Evolutionary conservation across 495 filamentous ascomycete species (phyloP).

Genomic region (Tuber aestivum): DNA sequence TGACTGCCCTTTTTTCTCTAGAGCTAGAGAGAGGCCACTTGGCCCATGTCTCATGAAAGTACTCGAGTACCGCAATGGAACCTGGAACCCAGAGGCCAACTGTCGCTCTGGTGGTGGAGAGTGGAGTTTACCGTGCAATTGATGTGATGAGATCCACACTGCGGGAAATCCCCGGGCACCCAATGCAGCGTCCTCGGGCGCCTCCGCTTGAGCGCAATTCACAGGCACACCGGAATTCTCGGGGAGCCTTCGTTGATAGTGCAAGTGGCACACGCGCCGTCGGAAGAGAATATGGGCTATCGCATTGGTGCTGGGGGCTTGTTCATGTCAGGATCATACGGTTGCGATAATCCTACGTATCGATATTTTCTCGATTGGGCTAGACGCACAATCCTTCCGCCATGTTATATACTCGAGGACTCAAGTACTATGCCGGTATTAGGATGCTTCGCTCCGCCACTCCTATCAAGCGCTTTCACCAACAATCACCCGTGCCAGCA

Average conservation of each 20-base stretch:
- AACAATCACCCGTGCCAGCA: neutral
- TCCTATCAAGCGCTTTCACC: neutral
- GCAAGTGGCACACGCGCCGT: neutral
- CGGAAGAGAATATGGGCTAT: neutral
- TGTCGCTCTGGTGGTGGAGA: neutral
- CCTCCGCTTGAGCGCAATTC: neutral
- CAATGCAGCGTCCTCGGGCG: neutral
- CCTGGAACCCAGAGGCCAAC: neutral
- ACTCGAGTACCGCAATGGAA: neutral
- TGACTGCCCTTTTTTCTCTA: neutral
- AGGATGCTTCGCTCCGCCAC: neutral
- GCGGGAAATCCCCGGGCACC: neutral
- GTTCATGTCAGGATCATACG: neutral
- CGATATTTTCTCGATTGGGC: neutral
- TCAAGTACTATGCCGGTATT: too few species aligned
- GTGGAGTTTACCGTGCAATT: neutral
- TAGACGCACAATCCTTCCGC: neutral
- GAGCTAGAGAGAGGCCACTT: neutral
- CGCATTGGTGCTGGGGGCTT: neutral
- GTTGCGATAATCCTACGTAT: neutral
- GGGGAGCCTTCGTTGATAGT: neutral
- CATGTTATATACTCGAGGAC: too few species aligned
- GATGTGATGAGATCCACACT: neutral
- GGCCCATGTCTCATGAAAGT: neutral
- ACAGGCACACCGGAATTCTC: neutral